Evolutionary conservation across 2,329 filamentous ascomycete species (phyloP).

Genomic region (Aspergillus tamarii): DNA sequence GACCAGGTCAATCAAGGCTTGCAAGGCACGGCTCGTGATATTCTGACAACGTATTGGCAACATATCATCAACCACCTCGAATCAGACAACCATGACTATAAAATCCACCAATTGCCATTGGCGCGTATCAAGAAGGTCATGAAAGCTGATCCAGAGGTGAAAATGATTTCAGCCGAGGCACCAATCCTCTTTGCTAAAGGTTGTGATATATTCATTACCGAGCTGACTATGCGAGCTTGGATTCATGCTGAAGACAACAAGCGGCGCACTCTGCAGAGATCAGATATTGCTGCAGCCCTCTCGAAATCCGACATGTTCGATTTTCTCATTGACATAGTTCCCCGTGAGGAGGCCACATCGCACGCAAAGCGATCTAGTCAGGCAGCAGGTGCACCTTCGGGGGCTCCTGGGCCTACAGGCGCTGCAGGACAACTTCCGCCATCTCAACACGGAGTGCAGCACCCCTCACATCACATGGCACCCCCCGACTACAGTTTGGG

Average conservation of each 20-base stretch:
- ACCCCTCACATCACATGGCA: conserved; percentile 59
- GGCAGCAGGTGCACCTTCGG: conserved; percentile 53
- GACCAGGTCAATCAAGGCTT: conserved; percentile 89
- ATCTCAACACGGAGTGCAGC: conserved; percentile 53
- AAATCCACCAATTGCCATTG: conserved; percentile 92
- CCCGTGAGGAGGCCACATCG: conserved; percentile 85
- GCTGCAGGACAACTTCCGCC: conserved; percentile 44
- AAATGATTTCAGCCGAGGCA: conserved; percentile 99
- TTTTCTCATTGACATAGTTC: conserved; percentile 98
- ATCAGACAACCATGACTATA: conserved; percentile 95
- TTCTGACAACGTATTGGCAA: conserved; percentile 98
- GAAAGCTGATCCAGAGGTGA: conserved; percentile 98
- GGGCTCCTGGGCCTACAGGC: conserved; percentile 41
- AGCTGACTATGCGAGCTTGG: conserved; percentile 98
- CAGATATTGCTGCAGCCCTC: conserved; percentile 92
- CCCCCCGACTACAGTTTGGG: conserved; percentile 63
- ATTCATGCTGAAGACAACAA: conserved; percentile 99
- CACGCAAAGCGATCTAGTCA: conserved; percentile 75
- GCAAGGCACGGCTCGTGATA: conserved; percentile 90
- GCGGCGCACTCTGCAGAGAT: conserved; percentile 88
- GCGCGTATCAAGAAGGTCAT: conserved; percentile 99
- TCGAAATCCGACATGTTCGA: conserved; percentile 99
- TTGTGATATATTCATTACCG: conserved; percentile 98
- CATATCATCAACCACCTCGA: conserved; percentile 96
- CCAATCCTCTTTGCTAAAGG: conserved; percentile 98